A percentile compares a stretch with the other conserved stretches of the same genome.
phyloP scores from a whole-genome alignment of 108 stramenopile genomes.

The Pseudonitzschia pungens region DNA sequence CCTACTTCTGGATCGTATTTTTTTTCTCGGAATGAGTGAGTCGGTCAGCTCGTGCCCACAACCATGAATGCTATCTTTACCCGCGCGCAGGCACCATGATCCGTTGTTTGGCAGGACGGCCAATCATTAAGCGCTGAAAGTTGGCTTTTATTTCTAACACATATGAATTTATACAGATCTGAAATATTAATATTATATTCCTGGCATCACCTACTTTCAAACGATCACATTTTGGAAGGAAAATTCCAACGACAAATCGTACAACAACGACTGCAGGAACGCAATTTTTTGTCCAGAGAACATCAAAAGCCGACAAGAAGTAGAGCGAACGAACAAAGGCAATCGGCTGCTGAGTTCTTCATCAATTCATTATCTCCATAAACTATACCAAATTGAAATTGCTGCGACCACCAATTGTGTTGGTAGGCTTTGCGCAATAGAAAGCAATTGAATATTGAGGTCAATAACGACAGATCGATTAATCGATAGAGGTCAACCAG shows the following conservation, averaged over 20 bases:
- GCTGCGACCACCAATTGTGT: neutral
- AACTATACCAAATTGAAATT: neutral
- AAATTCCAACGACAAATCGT: slow-evolving; percentile 4
- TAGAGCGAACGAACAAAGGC: neutral
- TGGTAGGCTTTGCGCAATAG: slow-evolving; percentile 6
- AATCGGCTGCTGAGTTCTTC: neutral
- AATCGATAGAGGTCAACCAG: too few species aligned
- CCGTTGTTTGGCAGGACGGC: neutral
- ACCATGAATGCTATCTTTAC: neutral
- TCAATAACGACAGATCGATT: too few species aligned
- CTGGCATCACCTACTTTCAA: neutral
- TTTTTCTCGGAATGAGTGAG: too few species aligned
- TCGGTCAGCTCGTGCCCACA: too few species aligned
- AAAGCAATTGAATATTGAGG: neutral
- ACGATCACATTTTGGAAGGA: slow-evolving; percentile 7
- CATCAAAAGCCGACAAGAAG: neutral
- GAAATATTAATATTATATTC: neutral
- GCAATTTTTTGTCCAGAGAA: neutral
- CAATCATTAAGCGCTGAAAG: neutral
- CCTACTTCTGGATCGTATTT: too few species aligned
- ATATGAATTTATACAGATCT: neutral
- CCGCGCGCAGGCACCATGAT: neutral
- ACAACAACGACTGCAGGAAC: neutral
- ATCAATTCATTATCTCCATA: neutral
- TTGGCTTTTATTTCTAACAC: neutral